phyloP scores from a whole-genome alignment of 306 rosid species.

The Notholithocarpus densiflorus region DNA sequence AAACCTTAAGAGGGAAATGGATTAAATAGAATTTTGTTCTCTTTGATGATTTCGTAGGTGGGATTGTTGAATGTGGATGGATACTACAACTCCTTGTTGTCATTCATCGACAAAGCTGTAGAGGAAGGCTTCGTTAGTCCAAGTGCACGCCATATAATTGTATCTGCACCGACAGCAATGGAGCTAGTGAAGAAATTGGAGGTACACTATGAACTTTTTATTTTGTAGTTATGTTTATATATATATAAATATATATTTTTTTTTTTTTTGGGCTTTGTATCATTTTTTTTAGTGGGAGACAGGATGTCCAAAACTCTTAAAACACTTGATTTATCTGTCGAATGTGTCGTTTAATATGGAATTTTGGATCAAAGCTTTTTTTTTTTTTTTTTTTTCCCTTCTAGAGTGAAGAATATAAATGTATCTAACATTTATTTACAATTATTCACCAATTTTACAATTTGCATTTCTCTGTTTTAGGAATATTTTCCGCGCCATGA shows the following conservation, averaged over 20 bases:
- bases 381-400: too few species aligned
- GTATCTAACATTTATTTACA: background rate
- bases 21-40: background rate
- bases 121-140: slow-evolving; percentile 93
- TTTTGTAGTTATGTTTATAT: background rate
- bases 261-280: too few species aligned
- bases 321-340: too few species aligned
- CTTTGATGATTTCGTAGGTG: slow-evolving; percentile 45
- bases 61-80: slow-evolving; percentile 98
- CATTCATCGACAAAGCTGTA: slow-evolving; percentile 90
- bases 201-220: slow-evolving; percentile 32
- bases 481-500: slow-evolving; percentile 87
- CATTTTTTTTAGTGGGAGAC: too few species aligned
- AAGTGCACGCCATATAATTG: slow-evolving; percentile 86
- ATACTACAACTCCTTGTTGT: slow-evolving; percentile 77
- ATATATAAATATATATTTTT: too few species aligned
- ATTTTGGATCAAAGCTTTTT: too few species aligned
- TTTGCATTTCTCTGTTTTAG: slow-evolving; percentile 19
- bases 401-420: background rate
- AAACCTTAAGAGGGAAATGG: background rate
- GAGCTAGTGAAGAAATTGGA: slow-evolving; percentile 88
- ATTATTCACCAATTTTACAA: background rate
- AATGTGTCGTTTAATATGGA: too few species aligned
- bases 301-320: too few species aligned
- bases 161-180: slow-evolving; percentile 78